A percentile compares a stretch with the other conserved stretches of the same genome.
Conservation (phyloP, 148 eudicot genomes). For the Tetragonia tetragonoides region DNA sequence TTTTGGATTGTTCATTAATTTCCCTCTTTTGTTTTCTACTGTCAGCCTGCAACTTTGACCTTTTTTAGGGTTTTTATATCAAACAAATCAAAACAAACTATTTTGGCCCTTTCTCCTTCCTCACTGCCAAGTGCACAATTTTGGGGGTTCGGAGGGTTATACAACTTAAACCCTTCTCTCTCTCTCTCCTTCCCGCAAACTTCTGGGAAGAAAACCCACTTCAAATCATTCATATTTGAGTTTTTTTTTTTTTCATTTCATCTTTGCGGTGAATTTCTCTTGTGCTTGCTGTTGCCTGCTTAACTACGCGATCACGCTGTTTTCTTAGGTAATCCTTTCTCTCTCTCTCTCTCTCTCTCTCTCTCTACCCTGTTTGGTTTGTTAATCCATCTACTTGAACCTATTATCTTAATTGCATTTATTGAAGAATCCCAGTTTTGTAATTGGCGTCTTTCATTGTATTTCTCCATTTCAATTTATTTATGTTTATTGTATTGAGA, state of each 20-base stretch:
- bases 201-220: neutral
- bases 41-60: neutral
- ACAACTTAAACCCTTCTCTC: constrained; percentile 6
- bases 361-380: neutral
- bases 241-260: no score
- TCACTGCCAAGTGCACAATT: constrained; percentile 5
- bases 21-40: no score
- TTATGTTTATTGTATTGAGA: neutral
- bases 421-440: neutral
- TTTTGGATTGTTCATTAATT: no score
- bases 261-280: neutral
- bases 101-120: neutral
- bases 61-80: constrained; percentile 3
- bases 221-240: neutral
- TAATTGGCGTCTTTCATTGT: neutral
- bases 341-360: neutral
- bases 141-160: neutral
- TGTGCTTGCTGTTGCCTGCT: neutral
- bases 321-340: constrained; percentile 6
- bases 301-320: constrained; percentile 1
- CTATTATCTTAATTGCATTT: neutral
- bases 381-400: neutral
- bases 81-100: neutral
- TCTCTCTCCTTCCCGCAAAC: neutral
- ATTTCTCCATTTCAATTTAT: no score